Base-by-base conservation (phyloP, 176 grass and related monocot species). In the Aegilops longissima region DNA sequence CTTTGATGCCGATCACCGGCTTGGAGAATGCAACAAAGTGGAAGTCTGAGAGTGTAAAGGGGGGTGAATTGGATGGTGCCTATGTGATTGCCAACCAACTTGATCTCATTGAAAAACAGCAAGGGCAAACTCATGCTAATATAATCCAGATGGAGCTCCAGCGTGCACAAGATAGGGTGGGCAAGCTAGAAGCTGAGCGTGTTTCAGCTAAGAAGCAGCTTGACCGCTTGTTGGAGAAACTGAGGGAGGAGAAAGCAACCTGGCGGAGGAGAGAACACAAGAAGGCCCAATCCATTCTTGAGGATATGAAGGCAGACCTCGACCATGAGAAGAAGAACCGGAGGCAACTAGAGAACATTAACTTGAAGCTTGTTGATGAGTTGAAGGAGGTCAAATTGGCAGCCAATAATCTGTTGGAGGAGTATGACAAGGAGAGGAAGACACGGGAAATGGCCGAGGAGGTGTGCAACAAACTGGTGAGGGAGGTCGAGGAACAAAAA, bases 191-290 rank as follows among this genome's bases (percentile, higher is more conserved):
- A 83, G 78, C 88, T 1, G 91, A 98, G 80, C 73, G 88, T 67
- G 49, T 64, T 72, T 95, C 90, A 39, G 95, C 91, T 71, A 98
- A 98, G 89, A 98, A 98, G 62, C 92, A 98, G 84, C 78, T 98
- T 64, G 87, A 98, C 24, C 89, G 82, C 20, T 89, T 98, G 66
- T 92, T 98, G 52, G 90, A 93, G 27, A 98, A 93, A 82, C 91
- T 98, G 9, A 69, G 73, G 14, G 93, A 92, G 89, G 95, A 95
- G 76, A 98, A 98, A 83, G 89, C 85, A 83, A 87, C 91, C 67
- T 98, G 95, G 95, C 66, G 66, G 34, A 93, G 88, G 35, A 93
- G 95, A 92, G 95, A 98, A 84, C 95, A 98, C 78, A 92, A 95
- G 79, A 98, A 98, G 77, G 89, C 83, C 24, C 78, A 69, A 77